Base-by-base conservation (phyloP, 2,329 filamentous ascomycete species). In the Trichoderma endophyticum region DNA sequence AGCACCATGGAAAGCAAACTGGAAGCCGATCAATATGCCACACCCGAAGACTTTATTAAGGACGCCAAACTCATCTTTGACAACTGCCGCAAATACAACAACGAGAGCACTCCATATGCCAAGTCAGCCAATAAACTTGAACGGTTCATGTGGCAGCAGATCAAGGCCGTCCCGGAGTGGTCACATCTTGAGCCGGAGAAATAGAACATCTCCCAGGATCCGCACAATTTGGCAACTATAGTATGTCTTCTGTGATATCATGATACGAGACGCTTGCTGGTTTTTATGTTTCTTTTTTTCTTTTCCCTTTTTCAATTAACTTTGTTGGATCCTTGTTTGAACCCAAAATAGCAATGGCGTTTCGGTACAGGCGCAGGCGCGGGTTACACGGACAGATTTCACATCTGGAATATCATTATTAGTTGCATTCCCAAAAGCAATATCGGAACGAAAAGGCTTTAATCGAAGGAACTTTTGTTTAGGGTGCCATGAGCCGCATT, bases 61-160 rank as follows among this genome's bases (percentile, higher is more conserved):
- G 96, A 99, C 80, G 93, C 95, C 11, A 91, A 91, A 79, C 88
- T 98, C 77, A 91, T 99, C 75, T 98, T 97, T 78, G 90, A 95
- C 80, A 99, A 99, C 81, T 99, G 96, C 81, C 91, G 95, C 75
- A 92, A 93, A 79, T 99, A 98, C 85, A 99, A 99, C 79, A 97
- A 95, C 77, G 95, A 98, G 83, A 97, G 86, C 57, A 99, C 95
- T 0, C 92, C 94, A 0, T 99, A 99, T 80, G 94, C 94, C 28
- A 99, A 99, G 84, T 94, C 92, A 71, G 96, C 96, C 54, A 97
- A 94, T 80, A 96, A 96, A 79, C 86, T 99, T 56, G 96, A 91
- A 79, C 97, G 96, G 82, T 97, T 91, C 79, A 97, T 98, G 95
- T 98, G 94, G 93, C 88, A 91, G 80, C 93, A 95, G 82, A 94